phyloP scores from a whole-genome alignment of 805 yeast genomes.

The Osmozyma mogii region DNA sequence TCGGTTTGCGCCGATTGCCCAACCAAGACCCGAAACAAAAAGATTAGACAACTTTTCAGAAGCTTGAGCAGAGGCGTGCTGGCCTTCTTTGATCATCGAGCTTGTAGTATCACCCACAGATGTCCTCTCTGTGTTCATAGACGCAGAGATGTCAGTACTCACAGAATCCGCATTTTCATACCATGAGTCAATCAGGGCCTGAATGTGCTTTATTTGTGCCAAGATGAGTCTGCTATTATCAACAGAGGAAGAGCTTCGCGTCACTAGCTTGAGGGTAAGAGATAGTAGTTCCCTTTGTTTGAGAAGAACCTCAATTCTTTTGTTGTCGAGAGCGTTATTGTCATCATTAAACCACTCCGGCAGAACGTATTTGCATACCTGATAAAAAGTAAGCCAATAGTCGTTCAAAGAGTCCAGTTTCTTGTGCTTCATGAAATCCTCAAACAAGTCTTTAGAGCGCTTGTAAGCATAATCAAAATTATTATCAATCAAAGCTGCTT shows the following conservation, averaged over 20 bases:
- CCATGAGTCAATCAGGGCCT: constrained; percentile 23
- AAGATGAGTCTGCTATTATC: constrained; percentile 50
- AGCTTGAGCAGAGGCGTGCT: constrained; percentile 20
- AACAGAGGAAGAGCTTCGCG: constrained; percentile 34
- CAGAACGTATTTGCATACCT: constrained; percentile 49
- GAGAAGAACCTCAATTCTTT: constrained; percentile 20
- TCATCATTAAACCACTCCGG: constrained; percentile 15
- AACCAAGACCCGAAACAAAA: constrained; percentile 49
- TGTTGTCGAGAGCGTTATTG: constrained; percentile 10
- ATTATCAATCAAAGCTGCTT: constrained; percentile 53
- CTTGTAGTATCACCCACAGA: constrained; percentile 1
- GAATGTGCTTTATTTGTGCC: constrained; percentile 55
- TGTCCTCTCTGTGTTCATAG: constrained; percentile 5
- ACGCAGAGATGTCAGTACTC: constrained; percentile 8
- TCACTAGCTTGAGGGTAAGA: constrained; percentile 34
- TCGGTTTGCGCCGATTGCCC: constrained; percentile 53
- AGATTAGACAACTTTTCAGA: constrained; percentile 42
- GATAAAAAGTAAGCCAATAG: constrained; percentile 68
- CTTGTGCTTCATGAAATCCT: constrained; percentile 11
- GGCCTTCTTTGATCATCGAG: constrained; percentile 1
- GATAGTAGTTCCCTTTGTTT: constrained; percentile 51
- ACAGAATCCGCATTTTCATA: constrained; percentile 8
- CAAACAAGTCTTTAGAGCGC: constrained; percentile 31
- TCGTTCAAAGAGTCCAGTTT: constrained; percentile 15
- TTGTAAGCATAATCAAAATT: constrained; percentile 55